phyloP scores from a whole-genome alignment of 257 asterid species.

The Solanum corneliomulleri region DNA sequence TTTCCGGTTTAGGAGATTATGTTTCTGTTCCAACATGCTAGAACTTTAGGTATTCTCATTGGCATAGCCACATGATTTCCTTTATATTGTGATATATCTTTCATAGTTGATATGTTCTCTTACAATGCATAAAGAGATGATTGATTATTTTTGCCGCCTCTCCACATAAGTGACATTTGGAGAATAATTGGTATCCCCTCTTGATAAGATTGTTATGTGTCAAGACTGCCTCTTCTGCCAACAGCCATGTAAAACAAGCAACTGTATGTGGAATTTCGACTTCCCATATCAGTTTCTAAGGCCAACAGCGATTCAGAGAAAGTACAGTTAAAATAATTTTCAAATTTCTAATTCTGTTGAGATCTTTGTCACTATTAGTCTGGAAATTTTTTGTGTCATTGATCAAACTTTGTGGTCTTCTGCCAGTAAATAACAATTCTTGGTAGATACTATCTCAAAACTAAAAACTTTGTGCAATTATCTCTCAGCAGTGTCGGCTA shows the following conservation, averaged over 20 bases:
- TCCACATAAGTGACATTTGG: not conserved
- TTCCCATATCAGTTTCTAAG: not conserved
- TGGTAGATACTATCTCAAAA: not conserved
- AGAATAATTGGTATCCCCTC: not conserved
- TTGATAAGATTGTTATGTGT: not conserved
- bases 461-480: not conserved
- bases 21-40: not conserved
- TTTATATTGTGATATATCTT: not conserved
- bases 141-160: not conserved
- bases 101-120: not conserved
- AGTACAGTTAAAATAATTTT: not conserved
- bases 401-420: not conserved
- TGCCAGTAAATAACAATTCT: not conserved
- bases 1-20: not conserved
- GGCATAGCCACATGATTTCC: not conserved
- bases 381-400: not conserved
- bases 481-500: not conserved
- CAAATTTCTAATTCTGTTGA: not conserved
- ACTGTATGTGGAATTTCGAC: not conserved
- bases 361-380: not conserved
- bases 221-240: not conserved
- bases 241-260: not conserved
- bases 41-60: not conserved
- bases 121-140: not conserved
- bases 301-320: not conserved